Conservation (phyloP, 2,329 filamentous ascomycete genomes). For the Apiospora kogelbergensis region DNA sequence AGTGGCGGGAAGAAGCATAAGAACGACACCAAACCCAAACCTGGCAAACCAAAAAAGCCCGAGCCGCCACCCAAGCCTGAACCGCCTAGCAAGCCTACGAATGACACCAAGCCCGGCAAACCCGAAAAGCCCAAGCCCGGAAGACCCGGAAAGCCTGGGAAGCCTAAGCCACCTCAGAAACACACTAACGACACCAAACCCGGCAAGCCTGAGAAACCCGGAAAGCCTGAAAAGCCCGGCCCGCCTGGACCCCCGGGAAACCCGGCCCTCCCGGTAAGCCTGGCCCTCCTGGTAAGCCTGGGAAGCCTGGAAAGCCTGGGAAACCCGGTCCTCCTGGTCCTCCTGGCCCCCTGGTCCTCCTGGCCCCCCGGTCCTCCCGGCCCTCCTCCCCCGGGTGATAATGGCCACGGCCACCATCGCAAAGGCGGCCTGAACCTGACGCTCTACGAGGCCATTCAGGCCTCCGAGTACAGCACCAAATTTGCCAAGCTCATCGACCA, state of each 20-base stretch:
- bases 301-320: background rate
- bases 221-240: background rate
- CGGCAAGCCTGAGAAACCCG: background rate
- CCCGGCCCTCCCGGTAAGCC: background rate
- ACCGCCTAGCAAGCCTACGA: background rate
- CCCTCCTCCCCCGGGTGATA: background rate
- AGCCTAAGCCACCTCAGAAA: background rate
- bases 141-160: background rate
- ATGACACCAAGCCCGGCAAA: background rate
- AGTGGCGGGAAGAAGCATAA: background rate
- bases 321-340: background rate
- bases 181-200: background rate
- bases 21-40: background rate
- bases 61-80: background rate
- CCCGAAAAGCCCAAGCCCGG: background rate
- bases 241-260: background rate
- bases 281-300: background rate
- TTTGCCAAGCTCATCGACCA: conserved; percentile 75
- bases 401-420: conserved; percentile 25
- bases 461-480: conserved; percentile 73
- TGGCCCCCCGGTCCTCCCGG: background rate
- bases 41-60: background rate
- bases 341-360: background rate
- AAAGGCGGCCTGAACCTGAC: conserved; percentile 61
- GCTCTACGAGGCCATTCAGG: conserved; percentile 76